Conservation (phyloP, 2,329 filamentous ascomycete species). For the Diaporthe citri region DNA sequence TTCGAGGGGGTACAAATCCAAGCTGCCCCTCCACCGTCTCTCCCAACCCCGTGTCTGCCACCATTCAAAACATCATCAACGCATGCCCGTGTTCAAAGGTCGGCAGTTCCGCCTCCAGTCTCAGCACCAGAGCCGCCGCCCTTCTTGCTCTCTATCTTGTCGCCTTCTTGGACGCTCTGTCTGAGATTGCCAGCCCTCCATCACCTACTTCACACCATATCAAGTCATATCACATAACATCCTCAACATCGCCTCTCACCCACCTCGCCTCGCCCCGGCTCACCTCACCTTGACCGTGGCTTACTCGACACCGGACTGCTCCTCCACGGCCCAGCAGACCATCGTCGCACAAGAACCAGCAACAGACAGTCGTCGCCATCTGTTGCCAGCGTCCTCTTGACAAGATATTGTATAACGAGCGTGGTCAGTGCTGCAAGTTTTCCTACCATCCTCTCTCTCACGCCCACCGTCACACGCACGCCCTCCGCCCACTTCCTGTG, state of each 20-base stretch:
- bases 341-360: conserved; percentile 22
- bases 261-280: background rate
- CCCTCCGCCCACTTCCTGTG: background rate
- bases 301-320: conserved; percentile 5
- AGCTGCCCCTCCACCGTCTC: conserved; percentile 40
- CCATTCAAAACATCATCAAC: conserved; percentile 36
- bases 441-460: background rate
- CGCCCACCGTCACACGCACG: background rate
- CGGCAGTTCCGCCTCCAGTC: conserved; percentile 7
- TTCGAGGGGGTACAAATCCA: conserved; percentile 41
- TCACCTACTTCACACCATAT: background rate
- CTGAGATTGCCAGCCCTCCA: background rate
- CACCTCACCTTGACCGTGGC: no score
- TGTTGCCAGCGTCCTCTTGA: background rate
- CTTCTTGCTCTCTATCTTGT: background rate
- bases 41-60: conserved; percentile 33
- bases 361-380: background rate
- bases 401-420: conserved; percentile 25
- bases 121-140: conserved; percentile 19
- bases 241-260: background rate
- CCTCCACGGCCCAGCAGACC: conserved; percentile 20
- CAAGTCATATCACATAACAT: background rate
- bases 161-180: conserved; percentile 6
- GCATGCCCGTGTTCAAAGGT: conserved; percentile 16
- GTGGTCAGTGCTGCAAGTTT: conserved; percentile 32